Evolutionary conservation across 2,329 filamentous ascomycete species (phyloP), one percentile per base, ranked within the genome.

Genomic region (Colletotrichum sidae): DNA sequence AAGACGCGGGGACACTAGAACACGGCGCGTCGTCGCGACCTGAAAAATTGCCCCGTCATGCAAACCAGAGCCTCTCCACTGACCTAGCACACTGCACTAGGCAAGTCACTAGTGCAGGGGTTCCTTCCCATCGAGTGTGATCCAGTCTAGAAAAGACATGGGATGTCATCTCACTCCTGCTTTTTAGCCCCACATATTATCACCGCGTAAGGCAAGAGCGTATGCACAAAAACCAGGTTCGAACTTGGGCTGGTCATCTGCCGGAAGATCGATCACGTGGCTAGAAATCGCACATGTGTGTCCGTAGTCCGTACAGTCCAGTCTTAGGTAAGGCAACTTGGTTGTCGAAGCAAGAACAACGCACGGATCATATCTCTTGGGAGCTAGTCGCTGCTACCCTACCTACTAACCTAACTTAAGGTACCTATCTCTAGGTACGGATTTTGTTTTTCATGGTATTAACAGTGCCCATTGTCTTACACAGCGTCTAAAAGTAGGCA

Each of bases 31-130:
- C 44, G 60, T 67, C 64, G 64, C 64, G 64, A 65, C 64, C 54
- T 65, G 64, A 65, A 67, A 67, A 67, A 65, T 67, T 67, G 64
- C 60, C 64, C 64, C 60, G 55, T 65, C 55, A 65, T 67, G 60
- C 64, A 65, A 64, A 51, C 38, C 53, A 63, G 58, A 63, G 63
- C 63, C 59, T 65, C 58, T 57, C 58, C 58, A 63, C 63, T 57
- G 33, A 65, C 13, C 61, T 42, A 55, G 50, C 17, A 55, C 49
- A 46, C 25, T 25, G 25, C 25, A 25, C 62, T 65, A 65, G 52
- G 45, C 42, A 63, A 47, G 53, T 57, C 63, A 50, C 63, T 66
- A 66, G 63, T 66, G 63, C 63, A 66, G 63, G 63, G 63, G 63
- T 66, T 62, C 25, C 25, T 47, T 66, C 63, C 58, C 53, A 54